Percentiles rank a stretch among this genome's conserved stretches.
Evolutionary conservation across 768 basidiomycete genomes (phyloP).

Genomic region (Naganishia antarctica): DNA sequence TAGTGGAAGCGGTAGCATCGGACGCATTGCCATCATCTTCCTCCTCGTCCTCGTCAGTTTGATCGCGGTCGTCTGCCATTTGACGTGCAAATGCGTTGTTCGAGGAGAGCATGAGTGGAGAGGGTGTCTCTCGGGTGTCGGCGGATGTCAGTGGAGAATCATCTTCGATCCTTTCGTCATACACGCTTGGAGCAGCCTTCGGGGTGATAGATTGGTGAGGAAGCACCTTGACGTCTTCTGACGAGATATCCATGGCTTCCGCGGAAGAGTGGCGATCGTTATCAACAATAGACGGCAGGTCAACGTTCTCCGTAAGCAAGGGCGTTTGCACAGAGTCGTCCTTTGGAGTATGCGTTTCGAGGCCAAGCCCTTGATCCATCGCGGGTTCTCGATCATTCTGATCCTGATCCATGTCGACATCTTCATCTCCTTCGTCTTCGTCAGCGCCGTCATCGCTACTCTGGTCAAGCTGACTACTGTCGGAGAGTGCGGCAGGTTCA

Average conservation of each 20-base stretch:
- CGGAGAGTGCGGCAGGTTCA: background rate
- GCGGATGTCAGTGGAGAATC: conserved; percentile 13
- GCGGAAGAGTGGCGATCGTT: background rate
- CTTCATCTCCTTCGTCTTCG: background rate
- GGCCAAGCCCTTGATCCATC: background rate
- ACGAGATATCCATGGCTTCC: background rate
- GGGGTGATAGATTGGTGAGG: too few species aligned
- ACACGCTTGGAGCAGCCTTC: background rate
- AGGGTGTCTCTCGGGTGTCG: conserved; percentile 7
- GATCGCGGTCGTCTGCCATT: background rate
- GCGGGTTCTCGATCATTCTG: background rate
- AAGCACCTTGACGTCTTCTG: background rate
- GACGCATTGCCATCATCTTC: conserved; percentile 20
- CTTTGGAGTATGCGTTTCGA: background rate
- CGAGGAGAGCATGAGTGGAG: conserved; percentile 8
- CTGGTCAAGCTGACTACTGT: background rate
- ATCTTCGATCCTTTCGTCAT: background rate
- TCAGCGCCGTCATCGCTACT: background rate
- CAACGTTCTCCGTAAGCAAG: background rate
- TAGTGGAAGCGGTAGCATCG: conserved; percentile 16
- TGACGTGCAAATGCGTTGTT: background rate
- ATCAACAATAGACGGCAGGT: background rate
- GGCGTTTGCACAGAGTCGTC: background rate
- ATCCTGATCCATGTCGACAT: conserved; percentile 20
- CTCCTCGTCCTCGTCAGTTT: background rate